Percentiles rank a stretch among this genome's conserved stretches.
Conservation (phyloP, 768 basidiomycete species). For the Tricholoma hemisulphureum region DNA sequence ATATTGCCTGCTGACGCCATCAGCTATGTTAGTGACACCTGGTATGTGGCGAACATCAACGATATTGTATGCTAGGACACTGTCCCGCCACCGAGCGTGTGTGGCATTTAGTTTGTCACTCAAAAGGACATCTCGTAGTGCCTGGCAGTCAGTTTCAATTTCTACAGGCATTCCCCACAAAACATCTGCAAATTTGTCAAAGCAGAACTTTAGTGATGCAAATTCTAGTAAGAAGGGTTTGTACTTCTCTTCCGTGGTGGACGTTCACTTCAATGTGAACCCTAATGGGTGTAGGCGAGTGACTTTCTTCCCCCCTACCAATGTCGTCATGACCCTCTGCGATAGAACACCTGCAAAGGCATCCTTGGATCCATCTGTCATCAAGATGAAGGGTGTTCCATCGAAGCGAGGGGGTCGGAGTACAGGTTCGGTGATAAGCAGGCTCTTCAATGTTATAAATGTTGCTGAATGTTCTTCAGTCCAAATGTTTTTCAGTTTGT, state of each 20-base stretch:
- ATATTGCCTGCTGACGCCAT: too few relatives aligned
- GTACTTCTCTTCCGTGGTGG: constrained; percentile 24
- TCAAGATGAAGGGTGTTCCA: constrained; percentile 34
- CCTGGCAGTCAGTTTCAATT: constrained; percentile 33
- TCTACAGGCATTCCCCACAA: too few relatives aligned
- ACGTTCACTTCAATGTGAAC: constrained; percentile 1
- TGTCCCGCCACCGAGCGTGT: constrained; percentile 30
- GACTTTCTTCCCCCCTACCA: too few relatives aligned
- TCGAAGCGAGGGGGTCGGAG: constrained; percentile 11
- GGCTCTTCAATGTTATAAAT: too few relatives aligned
- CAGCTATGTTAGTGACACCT: too few relatives aligned
- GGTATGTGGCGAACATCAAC: too few relatives aligned
- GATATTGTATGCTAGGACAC: too few relatives aligned
- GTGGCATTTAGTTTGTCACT: constrained; percentile 20
- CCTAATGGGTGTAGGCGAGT: neutral
- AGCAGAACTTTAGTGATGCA: constrained; percentile 31
- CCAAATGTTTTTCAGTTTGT: too few relatives aligned
- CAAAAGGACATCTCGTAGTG: constrained; percentile 25
- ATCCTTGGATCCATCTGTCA: constrained; percentile 35
- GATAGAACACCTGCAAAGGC: constrained; percentile 34
- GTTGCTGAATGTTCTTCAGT: too few relatives aligned
- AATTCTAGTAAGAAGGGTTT: too few relatives aligned
- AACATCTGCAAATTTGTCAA: too few relatives aligned
- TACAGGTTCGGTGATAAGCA: neutral
- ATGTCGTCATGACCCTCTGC: constrained; percentile 19